These are phyloP conservation scores for Hypoxylon sp. DNA, from an alignment of 2,329 filamentous ascomycete species.

Conservation along the genomic window DNA sequence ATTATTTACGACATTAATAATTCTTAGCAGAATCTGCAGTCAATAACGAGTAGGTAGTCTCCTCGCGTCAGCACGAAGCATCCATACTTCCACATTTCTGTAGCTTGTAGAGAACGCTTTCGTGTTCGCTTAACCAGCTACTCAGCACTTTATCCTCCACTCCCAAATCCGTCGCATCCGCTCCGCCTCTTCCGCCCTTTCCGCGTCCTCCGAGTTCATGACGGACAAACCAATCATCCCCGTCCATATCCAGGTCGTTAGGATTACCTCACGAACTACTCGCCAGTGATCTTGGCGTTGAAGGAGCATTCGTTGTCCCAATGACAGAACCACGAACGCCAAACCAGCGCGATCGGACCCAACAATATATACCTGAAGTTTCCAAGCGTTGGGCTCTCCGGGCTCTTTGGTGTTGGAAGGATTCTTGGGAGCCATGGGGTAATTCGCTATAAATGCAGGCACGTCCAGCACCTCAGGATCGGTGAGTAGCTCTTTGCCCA, in stretches of 20 bases:
- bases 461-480: constrained; percentile 5
- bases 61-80: constrained; percentile 22
- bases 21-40: not conserved
- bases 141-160: constrained; percentile 4
- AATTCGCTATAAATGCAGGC: constrained; percentile 10
- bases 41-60: not conserved
- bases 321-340: constrained; percentile 9
- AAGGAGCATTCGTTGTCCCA: constrained; percentile 15
- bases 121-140: constrained; percentile 24
- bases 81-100: constrained; percentile 18
- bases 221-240: constrained; percentile 8
- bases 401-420: constrained; percentile 15
- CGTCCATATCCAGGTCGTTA: not conserved
- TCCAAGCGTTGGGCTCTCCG: constrained; percentile 3
- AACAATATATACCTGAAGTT: constrained; percentile 17
- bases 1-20: not conserved
- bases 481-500: constrained; percentile 14
- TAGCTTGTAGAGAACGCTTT: constrained; percentile 17
- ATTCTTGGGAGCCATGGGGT: constrained; percentile 11
- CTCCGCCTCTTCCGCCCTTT: constrained; percentile 21
- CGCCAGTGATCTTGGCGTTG: not conserved
- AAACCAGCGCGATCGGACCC: not conserved
- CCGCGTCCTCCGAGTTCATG: constrained; percentile 5
- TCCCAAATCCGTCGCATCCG: constrained; percentile 12
- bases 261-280: constrained; percentile 8